phyloP scores from a whole-genome alignment of 2,329 filamentous ascomycete genomes.

The Colletotrichum brevisporum region DNA sequence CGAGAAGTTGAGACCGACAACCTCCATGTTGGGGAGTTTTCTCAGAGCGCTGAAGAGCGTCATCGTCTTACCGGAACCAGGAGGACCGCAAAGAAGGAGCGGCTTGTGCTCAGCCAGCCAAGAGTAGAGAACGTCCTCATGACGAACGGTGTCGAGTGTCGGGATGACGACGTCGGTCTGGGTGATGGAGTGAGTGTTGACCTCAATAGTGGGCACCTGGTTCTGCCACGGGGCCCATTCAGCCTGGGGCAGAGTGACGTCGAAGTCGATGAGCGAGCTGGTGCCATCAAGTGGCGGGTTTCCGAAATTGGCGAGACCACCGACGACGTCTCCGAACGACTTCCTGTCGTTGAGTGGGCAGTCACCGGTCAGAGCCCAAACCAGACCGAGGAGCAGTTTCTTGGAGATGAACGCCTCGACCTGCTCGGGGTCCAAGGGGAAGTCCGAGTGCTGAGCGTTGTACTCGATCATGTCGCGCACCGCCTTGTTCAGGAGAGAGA shows the following conservation, averaged over 20 bases:
- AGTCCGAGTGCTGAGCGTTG: slow-evolving; percentile 94
- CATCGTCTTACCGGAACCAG: slow-evolving; percentile 99
- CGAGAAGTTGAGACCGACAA: slow-evolving; percentile 98
- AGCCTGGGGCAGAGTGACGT: slow-evolving; percentile 87
- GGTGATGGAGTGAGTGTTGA: slow-evolving; percentile 98
- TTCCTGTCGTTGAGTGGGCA: slow-evolving; percentile 92
- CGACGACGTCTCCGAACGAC: slow-evolving; percentile 87
- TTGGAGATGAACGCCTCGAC: slow-evolving; percentile 92
- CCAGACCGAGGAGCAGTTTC: slow-evolving; percentile 91
- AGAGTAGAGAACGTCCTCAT: slow-evolving; percentile 99
- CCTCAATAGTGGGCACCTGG: slow-evolving; percentile 93
- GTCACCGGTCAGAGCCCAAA: slow-evolving; percentile 97
- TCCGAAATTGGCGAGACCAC: slow-evolving; percentile 86
- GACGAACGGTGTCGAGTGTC: slow-evolving; percentile 95
- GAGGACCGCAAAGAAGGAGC: slow-evolving; percentile 93
- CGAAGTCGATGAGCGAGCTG: slow-evolving; percentile 94
- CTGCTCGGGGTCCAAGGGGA: slow-evolving; percentile 91
- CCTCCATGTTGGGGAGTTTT: slow-evolving; percentile 98
- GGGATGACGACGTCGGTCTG: slow-evolving; percentile 99
- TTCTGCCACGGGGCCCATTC: slow-evolving; percentile 96
- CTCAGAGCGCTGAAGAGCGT: slow-evolving; percentile 97
- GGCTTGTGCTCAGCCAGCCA: slow-evolving; percentile 99
- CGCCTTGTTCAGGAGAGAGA: slow-evolving; percentile 95
- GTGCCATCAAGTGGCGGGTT: slow-evolving; percentile 83
- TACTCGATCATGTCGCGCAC: slow-evolving; percentile 95